These are phyloP conservation scores for Tricholoma furcatifolium DNA, from an alignment of 768 basidiomycete genomes.

Conservation along the genomic window DNA sequence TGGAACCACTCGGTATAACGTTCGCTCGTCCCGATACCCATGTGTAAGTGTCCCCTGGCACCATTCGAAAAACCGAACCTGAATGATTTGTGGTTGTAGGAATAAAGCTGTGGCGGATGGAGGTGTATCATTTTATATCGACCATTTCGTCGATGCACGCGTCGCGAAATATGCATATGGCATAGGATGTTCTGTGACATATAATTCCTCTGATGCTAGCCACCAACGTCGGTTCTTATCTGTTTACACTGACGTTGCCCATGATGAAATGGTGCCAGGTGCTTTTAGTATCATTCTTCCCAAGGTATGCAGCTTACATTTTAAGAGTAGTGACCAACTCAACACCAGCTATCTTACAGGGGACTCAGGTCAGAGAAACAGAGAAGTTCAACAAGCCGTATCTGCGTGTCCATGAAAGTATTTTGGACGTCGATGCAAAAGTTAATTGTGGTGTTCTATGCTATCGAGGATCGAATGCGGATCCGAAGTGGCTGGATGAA, in stretches of 20 bases:
- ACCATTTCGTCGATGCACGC: slow-evolving; percentile 17
- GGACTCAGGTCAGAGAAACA: too few species aligned
- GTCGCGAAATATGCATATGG: slow-evolving; percentile 18
- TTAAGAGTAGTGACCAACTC: too few species aligned
- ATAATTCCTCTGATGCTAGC: slow-evolving; percentile 7
- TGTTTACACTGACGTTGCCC: neutral
- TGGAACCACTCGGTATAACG: slow-evolving; percentile 31
- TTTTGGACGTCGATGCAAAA: too few species aligned
- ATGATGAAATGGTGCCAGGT: slow-evolving; percentile 8
- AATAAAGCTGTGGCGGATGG: slow-evolving; percentile 21
- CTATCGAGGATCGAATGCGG: slow-evolving; percentile 19
- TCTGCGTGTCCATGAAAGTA: too few species aligned
- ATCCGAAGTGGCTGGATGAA: slow-evolving; percentile 25
- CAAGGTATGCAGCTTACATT: slow-evolving; percentile 15
- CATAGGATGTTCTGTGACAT: neutral
- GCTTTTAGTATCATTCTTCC: slow-evolving; percentile 25
- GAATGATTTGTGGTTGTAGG: neutral
- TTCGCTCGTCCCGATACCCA: slow-evolving; percentile 44
- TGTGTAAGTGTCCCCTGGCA: slow-evolving; percentile 36
- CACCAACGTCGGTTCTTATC: slow-evolving; percentile 5
- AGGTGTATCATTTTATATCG: slow-evolving; percentile 18
- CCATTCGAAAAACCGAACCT: neutral
- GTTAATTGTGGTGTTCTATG: slow-evolving; percentile 17
- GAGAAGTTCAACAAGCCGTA: too few species aligned
- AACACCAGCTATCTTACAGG: too few species aligned